These are phyloP conservation scores for Achaetomiella virescens DNA, from an alignment of 495 filamentous ascomycete species.

Conservation along the genomic window DNA sequence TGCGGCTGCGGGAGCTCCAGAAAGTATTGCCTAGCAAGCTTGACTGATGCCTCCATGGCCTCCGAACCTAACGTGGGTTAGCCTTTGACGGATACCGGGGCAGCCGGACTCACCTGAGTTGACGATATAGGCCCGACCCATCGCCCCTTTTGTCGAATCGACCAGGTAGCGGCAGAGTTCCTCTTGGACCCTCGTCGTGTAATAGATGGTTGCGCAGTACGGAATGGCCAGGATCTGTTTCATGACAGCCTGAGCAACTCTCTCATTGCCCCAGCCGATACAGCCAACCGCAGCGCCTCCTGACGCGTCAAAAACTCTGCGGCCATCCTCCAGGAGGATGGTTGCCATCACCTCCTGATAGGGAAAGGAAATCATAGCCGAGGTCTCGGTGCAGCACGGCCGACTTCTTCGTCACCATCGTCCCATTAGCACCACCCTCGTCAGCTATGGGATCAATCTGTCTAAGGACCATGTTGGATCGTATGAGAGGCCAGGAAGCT, in stretches of 20 bases:
- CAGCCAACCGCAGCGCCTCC: constrained; percentile 51
- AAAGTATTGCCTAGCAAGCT: constrained; percentile 63
- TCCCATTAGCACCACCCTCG: not conserved
- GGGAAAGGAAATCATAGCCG: constrained; percentile 17
- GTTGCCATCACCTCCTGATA: constrained; percentile 30
- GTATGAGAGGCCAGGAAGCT: not conserved
- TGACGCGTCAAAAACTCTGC: constrained; percentile 57
- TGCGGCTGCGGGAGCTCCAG: constrained; percentile 41
- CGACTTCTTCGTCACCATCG: constrained; percentile 14
- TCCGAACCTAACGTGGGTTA: constrained; percentile 34
- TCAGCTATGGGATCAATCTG: constrained; percentile 8
- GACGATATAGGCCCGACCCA: constrained; percentile 44
- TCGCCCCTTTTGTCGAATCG: constrained; percentile 39
- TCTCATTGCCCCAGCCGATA: constrained; percentile 43
- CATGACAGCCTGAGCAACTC: constrained; percentile 40
- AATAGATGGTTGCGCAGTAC: constrained; percentile 43
- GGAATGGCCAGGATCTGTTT: constrained; percentile 35
- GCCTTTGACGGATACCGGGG: not conserved
- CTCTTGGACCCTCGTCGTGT: constrained; percentile 35
- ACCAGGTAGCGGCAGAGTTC: constrained; percentile 39
- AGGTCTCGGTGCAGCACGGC: constrained; percentile 35
- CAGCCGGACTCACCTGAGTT: constrained; percentile 49
- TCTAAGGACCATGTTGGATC: constrained; percentile 21
- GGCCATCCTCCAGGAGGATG: constrained; percentile 51
- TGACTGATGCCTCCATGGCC: constrained; percentile 44